Conservation (phyloP, 331 rosid genomes). For the Dryas integrifolia region DNA sequence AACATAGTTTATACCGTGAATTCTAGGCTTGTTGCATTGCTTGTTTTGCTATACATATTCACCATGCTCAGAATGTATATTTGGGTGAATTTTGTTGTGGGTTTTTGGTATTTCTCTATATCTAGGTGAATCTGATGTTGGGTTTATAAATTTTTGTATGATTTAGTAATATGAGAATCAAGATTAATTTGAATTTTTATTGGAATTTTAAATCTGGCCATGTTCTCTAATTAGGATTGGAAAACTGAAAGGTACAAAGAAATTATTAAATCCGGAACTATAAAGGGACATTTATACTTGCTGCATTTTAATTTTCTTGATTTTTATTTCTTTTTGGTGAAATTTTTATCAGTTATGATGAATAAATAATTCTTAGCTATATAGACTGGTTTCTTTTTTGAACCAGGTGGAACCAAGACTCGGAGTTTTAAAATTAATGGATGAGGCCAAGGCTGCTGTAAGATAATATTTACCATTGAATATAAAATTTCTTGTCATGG, state of each 20-base stretch:
- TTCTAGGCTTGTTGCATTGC: too few species aligned
- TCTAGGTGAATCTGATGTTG: too few species aligned
- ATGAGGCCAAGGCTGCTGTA: conserved; percentile 85
- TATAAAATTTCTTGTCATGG: conserved; percentile 10
- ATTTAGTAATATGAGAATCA: too few species aligned
- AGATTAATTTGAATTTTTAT: too few species aligned
- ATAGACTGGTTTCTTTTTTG: conserved; percentile 18
- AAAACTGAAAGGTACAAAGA: conserved; percentile 94
- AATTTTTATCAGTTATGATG: conserved; percentile 1
- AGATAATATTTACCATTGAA: conserved; percentile 36
- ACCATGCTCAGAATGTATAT: too few species aligned
- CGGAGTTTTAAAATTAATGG: conserved; percentile 91
- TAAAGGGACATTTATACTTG: conserved; percentile 40
- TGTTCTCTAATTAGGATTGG: conserved; percentile 60
- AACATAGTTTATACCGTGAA: too few species aligned
- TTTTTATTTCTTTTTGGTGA: not conserved
- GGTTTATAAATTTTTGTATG: too few species aligned
- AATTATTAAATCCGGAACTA: conserved; percentile 88
- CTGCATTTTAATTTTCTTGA: conserved; percentile 14
- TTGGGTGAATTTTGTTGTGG: too few species aligned
- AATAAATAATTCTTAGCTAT: conserved; percentile 12
- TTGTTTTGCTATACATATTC: too few species aligned
- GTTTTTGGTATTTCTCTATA: too few species aligned
- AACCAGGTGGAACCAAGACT: conserved; percentile 86
- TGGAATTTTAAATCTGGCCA: too few species aligned